Evolutionary conservation across 352 stramenopile genomes (phyloP), one percentile per base, ranked within the genome.

Genomic region (Phytophthora quininea): DNA sequence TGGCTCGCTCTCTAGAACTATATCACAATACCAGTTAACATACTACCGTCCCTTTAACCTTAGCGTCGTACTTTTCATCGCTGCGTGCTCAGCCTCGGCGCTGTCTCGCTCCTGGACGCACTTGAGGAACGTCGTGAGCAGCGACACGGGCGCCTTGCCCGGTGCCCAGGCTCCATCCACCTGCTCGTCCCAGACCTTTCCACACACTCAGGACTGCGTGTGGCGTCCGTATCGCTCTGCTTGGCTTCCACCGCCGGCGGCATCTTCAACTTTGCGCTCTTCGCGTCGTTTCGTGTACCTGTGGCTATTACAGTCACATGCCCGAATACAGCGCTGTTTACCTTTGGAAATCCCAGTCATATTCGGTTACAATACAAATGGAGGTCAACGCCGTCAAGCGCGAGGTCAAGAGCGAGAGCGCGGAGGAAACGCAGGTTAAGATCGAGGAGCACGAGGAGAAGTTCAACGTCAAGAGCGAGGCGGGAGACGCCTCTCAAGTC

Each of bases 111-210:
- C 85, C 47, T 93, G 76, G 10, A 84, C 64, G 58, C 82, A 73
- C 65, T 74, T 73, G 37, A 90, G 62, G 48, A 90, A 84, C 53
- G 69, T 74, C 27, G 75, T 91, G 19, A 90, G 68, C 47, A 89
- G 67, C 58, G 63, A 72, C 63, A 92, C 62, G 0, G 82, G 73
- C 5, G 80, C 79, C 47, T 93, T 92, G 27, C 83, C 84, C 11
- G 62, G 61, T 4, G 80, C 85, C 86, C 78, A 91, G 10, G 77
- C 85, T 5, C 80, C 82, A 32, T 93, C 81, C 7, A 82, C 73
- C 12, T 88, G 69, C 15, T 91, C 84, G 30, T 78, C 70, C 80
- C 85, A 93, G 14, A 86, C 73, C 24, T 75, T 76, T 90, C 77
- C 15, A 88, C 74, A 45, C 68, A 69, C 42, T 91, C 82, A 1